phyloP scores from a whole-genome alignment of 139 green algal genomes.

The Chlamydomonas eustigma region DNA sequence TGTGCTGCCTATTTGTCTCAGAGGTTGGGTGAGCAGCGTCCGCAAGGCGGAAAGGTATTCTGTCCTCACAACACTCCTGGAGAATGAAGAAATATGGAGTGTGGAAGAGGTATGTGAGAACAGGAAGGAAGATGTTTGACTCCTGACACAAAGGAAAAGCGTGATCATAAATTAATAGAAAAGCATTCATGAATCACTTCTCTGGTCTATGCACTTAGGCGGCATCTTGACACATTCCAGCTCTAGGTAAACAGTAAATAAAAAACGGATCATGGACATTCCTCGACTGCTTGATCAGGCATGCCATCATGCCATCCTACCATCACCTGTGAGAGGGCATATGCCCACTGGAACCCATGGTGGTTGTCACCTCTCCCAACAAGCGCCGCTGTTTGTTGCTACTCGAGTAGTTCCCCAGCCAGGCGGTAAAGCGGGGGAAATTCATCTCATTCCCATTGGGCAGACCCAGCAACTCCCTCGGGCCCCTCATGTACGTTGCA shows the following conservation, averaged over 20 bases:
- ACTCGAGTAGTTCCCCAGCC: conserved; percentile 84
- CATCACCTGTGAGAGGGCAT: conserved; percentile 10
- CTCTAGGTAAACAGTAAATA: too few relatives aligned
- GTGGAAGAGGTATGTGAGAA: too few relatives aligned
- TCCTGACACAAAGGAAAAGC: too few relatives aligned
- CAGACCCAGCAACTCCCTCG: conserved; percentile 57
- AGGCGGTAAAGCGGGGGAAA: conserved; percentile 87
- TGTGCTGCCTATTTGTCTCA: not conserved
- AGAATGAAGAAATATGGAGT: conserved; percentile 3
- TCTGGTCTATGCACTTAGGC: too few relatives aligned
- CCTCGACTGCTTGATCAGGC: too few relatives aligned
- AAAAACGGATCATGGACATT: too few relatives aligned
- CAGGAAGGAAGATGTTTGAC: too few relatives aligned
- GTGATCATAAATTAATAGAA: too few relatives aligned
- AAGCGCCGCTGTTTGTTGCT: conserved; percentile 85
- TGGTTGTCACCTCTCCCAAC: conserved; percentile 81
- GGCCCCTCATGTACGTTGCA: conserved; percentile 68
- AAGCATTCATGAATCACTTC: too few relatives aligned
- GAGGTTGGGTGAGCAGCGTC: not conserved
- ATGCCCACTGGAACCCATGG: conserved; percentile 55
- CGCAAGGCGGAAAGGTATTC: conserved; percentile 1
- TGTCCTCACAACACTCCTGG: not conserved
- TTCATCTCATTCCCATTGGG: conserved; percentile 59
- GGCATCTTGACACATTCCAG: too few relatives aligned
- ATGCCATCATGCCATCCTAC: not conserved